Conservation (phyloP, 2,329 filamentous ascomycete species). For the Xylaria sp. region DNA sequence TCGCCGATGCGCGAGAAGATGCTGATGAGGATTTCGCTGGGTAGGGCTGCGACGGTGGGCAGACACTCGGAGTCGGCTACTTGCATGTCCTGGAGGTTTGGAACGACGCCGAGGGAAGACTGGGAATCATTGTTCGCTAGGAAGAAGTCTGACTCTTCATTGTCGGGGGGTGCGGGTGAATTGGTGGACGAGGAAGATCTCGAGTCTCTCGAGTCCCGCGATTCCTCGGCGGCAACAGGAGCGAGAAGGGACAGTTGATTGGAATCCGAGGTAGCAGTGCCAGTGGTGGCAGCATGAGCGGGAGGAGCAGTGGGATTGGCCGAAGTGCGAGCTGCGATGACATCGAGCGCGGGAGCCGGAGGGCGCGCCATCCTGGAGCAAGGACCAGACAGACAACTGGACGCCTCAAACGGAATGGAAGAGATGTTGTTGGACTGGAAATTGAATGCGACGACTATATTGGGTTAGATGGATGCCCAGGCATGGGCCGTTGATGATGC, state of each 20-base stretch:
- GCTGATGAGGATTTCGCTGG: constrained; percentile 92
- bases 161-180: constrained; percentile 78
- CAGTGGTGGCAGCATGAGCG: constrained; percentile 6
- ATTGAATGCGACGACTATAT: constrained; percentile 16
- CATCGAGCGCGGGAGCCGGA: constrained; percentile 47
- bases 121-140: constrained; percentile 89
- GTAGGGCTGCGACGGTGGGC: constrained; percentile 84
- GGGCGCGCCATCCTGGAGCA: constrained; percentile 39
- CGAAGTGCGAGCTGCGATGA: constrained; percentile 44
- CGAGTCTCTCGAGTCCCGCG: constrained; percentile 58
- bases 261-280: constrained; percentile 25
- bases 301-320: neutral
- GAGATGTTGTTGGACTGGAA: neutral
- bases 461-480: constrained; percentile 5
- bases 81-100: constrained; percentile 79
- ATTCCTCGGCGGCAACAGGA: constrained; percentile 44
- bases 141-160: constrained; percentile 95
- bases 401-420: neutral
- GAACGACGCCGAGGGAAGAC: constrained; percentile 82
- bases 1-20: constrained; percentile 87
- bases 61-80: constrained; percentile 72
- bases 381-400: neutral
- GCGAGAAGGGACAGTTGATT: constrained; percentile 31
- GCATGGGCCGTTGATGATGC: constrained; percentile 10
- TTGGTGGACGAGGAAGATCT: constrained; percentile 75